Conservation (phyloP, 2,329 filamentous ascomycete genomes). For the Colletotrichum chlorophyti region DNA sequence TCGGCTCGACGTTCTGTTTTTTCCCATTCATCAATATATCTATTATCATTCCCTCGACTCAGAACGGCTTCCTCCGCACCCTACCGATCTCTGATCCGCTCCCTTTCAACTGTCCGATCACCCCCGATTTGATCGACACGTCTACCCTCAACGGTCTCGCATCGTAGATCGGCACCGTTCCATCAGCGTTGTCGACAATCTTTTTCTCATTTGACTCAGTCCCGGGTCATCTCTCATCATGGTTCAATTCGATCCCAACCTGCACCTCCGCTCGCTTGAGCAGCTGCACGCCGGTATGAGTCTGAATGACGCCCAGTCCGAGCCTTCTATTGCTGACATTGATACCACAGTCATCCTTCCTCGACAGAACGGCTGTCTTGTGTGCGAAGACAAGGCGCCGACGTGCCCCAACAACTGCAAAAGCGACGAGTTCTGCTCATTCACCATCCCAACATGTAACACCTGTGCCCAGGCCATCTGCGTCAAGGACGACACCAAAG, state of each 20-base stretch:
- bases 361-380: slow-evolving; percentile 51
- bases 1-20: slow-evolving; percentile 1
- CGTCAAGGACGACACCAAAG: slow-evolving; percentile 38
- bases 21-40: slow-evolving; percentile 7
- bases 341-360: slow-evolving; percentile 38
- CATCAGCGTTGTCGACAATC: slow-evolving; percentile 16
- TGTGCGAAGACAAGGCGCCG: slow-evolving; percentile 49
- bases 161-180: slow-evolving; percentile 15
- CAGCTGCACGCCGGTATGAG: slow-evolving; percentile 27
- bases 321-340: not conserved
- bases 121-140: slow-evolving; percentile 20
- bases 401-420: slow-evolving; percentile 53
- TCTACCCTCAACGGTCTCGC: slow-evolving; percentile 12
- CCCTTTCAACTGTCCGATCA: slow-evolving; percentile 7
- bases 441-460: slow-evolving; percentile 53
- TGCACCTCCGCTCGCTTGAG: slow-evolving; percentile 28
- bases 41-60: not conserved
- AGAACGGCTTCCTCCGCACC: not conserved
- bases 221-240: slow-evolving; percentile 1
- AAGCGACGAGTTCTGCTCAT: slow-evolving; percentile 50
- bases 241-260: slow-evolving; percentile 27
- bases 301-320: not conserved
- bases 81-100: slow-evolving; percentile 5
- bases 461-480: slow-evolving; percentile 58
- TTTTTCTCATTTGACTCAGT: not conserved